Evolutionary conservation across 306 rosid species (phyloP).

Genomic region (Ammopiptanthus mongolicus): DNA sequence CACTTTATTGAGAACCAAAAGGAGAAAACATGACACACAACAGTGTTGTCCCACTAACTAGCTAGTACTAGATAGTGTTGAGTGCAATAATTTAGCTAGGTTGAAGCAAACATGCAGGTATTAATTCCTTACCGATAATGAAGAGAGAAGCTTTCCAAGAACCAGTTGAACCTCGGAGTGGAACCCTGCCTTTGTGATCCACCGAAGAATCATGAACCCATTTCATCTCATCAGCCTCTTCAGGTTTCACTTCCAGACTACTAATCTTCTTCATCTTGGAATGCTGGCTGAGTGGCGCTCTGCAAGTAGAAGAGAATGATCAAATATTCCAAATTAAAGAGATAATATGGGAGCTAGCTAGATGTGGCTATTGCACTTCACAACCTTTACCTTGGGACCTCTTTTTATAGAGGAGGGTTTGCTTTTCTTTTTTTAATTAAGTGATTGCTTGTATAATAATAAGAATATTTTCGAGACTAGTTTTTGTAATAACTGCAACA

Average conservation of each 20-base stretch:
- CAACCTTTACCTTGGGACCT: constrained; percentile 3
- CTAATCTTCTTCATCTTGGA: constrained; percentile 33
- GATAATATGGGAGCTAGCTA: not conserved
- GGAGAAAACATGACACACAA: not conserved
- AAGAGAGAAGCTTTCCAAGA: constrained; percentile 66
- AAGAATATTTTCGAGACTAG: not conserved
- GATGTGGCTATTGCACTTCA: not conserved
- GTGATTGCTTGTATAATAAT: not conserved
- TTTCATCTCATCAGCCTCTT: constrained; percentile 22
- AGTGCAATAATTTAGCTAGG: not conserved
- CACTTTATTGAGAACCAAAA: not conserved
- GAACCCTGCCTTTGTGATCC: constrained; percentile 48
- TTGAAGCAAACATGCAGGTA: not conserved
- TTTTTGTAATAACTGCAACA: too few species aligned
- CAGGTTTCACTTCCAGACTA: not conserved
- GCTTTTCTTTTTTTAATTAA: not conserved
- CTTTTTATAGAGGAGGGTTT: constrained; percentile 41
- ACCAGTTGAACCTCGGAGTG: constrained; percentile 66
- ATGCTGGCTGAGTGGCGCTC: not conserved
- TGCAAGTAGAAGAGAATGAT: not conserved
- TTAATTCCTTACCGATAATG: constrained; percentile 49
- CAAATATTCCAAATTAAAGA: not conserved
- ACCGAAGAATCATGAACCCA: constrained; percentile 63
- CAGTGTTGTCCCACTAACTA: not conserved
- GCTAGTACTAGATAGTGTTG: not conserved